Conservation (phyloP, 1,139 yeast species). For the Hansenula anomala region DNA sequence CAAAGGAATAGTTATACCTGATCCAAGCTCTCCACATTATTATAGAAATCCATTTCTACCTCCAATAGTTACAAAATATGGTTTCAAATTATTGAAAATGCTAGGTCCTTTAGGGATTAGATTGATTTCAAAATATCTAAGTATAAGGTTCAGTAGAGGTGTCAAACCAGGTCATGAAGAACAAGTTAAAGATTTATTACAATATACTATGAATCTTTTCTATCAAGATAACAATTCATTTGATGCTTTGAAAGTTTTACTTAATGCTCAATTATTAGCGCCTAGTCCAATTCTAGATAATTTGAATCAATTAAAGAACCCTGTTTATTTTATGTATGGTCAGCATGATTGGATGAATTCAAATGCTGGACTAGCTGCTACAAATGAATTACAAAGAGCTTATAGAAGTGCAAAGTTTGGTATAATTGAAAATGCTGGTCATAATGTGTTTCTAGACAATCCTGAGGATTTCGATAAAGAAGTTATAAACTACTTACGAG, state of each 20-base stretch:
- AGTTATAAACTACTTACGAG: slow-evolving; percentile 37
- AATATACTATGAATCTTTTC: slow-evolving; percentile 24
- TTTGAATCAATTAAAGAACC: slow-evolving; percentile 37
- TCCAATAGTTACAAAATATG: slow-evolving; percentile 22
- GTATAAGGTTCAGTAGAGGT: slow-evolving; percentile 38
- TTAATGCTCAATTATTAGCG: slow-evolving; percentile 43
- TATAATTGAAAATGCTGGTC: slow-evolving; percentile 59
- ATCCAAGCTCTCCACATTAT: slow-evolving; percentile 14
- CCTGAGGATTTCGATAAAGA: slow-evolving; percentile 52
- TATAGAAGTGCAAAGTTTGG: slow-evolving; percentile 31
- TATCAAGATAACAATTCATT: slow-evolving; percentile 19
- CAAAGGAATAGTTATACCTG: slow-evolving; percentile 9
- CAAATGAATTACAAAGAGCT: slow-evolving; percentile 7
- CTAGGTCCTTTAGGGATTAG: slow-evolving; percentile 59
- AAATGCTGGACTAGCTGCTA: slow-evolving; percentile 55
- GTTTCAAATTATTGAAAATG: slow-evolving; percentile 42
- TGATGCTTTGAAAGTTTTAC: slow-evolving; percentile 9
- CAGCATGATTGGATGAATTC: slow-evolving; percentile 84
- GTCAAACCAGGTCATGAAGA: slow-evolving; percentile 11
- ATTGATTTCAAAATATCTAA: slow-evolving; percentile 50
- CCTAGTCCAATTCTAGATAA: slow-evolving; percentile 72
- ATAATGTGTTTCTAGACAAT: slow-evolving; percentile 76
- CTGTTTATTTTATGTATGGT: slow-evolving; percentile 63
- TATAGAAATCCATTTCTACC: slow-evolving; percentile 24
- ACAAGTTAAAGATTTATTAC: slow-evolving; percentile 22